phyloP scores from a whole-genome alignment of 495 filamentous ascomycete genomes.

The Penicillium paradoxum region DNA sequence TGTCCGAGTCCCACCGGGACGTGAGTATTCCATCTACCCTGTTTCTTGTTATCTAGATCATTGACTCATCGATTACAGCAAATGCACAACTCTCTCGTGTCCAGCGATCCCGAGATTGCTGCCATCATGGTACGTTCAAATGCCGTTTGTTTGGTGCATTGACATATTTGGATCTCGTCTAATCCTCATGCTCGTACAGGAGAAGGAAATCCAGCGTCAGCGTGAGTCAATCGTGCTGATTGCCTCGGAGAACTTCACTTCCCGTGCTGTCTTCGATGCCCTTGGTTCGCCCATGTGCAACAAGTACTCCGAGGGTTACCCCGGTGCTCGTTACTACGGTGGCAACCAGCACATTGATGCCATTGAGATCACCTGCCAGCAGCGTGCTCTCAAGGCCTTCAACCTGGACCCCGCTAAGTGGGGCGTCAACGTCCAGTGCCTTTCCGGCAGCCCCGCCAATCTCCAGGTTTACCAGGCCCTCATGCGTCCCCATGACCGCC shows the following conservation, averaged over 20 bases:
- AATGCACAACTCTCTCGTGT: constrained; percentile 80
- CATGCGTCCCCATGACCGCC: constrained; percentile 90
- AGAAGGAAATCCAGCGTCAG: constrained; percentile 93
- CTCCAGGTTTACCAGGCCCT: constrained; percentile 98
- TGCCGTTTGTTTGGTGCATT: not conserved
- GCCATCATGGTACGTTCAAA: constrained; percentile 76
- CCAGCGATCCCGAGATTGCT: constrained; percentile 85
- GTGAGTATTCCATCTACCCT: constrained; percentile 47
- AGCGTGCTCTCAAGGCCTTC: constrained; percentile 90
- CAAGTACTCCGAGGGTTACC: constrained; percentile 99
- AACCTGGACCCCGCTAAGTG: constrained; percentile 79
- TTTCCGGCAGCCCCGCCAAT: constrained; percentile 88
- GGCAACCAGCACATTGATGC: constrained; percentile 98
- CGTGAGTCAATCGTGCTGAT: constrained; percentile 98
- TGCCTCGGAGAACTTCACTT: constrained; percentile 99
- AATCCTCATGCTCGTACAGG: constrained; percentile 43
- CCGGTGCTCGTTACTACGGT: constrained; percentile 97
- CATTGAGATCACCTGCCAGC: constrained; percentile 94
- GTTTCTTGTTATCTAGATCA: constrained; percentile 15
- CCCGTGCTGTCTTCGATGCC: constrained; percentile 92
- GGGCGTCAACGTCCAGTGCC: constrained; percentile 98
- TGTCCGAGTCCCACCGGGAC: constrained; percentile 82
- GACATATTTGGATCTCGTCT: not conserved
- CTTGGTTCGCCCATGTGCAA: constrained; percentile 99
- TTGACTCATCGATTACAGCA: constrained; percentile 63